These are phyloP conservation scores for Globisporangium takayamanum DNA, from an alignment of 352 stramenopile genomes.

Conservation along the genomic window DNA sequence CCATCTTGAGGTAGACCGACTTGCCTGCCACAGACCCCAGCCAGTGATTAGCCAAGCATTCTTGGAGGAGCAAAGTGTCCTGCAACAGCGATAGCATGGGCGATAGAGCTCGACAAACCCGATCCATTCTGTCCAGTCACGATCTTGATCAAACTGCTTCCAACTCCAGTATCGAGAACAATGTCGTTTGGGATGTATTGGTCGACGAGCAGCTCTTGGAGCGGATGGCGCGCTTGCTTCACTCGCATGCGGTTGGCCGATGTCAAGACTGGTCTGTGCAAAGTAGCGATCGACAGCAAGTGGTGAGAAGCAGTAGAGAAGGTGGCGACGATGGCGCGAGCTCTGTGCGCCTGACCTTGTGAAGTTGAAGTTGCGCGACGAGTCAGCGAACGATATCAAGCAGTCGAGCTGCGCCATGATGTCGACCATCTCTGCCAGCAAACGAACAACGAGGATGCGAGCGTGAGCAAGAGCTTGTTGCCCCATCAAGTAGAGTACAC, in stretches of 20 bases:
- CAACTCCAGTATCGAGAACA: conserved; percentile 22
- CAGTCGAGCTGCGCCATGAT: conserved; percentile 68
- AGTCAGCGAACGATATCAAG: conserved; percentile 55
- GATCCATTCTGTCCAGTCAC: conserved; percentile 84
- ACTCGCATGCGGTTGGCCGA: conserved; percentile 41
- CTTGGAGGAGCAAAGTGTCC: neutral
- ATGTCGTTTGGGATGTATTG: conserved; percentile 83
- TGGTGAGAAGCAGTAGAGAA: neutral
- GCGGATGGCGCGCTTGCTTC: conserved; percentile 62
- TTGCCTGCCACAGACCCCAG: conserved; percentile 42
- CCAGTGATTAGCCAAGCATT: neutral
- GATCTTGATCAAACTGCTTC: conserved; percentile 43
- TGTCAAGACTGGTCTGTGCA: conserved; percentile 37
- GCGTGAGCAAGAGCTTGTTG: too few relatives aligned
- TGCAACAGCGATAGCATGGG: neutral
- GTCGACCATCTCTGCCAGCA: conserved; percentile 55
- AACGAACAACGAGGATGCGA: neutral
- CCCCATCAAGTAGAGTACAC: neutral
- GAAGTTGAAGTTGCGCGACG: conserved; percentile 70
- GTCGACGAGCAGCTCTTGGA: conserved; percentile 81
- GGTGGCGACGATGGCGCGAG: too few relatives aligned
- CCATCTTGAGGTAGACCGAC: conserved; percentile 84
- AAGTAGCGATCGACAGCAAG: neutral
- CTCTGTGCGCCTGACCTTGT: conserved; percentile 23
- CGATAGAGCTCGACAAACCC: conserved; percentile 20